These are phyloP conservation scores for Serendipita vermifera DNA, from an alignment of 768 basidiomycete genomes.

Conservation along the genomic window DNA sequence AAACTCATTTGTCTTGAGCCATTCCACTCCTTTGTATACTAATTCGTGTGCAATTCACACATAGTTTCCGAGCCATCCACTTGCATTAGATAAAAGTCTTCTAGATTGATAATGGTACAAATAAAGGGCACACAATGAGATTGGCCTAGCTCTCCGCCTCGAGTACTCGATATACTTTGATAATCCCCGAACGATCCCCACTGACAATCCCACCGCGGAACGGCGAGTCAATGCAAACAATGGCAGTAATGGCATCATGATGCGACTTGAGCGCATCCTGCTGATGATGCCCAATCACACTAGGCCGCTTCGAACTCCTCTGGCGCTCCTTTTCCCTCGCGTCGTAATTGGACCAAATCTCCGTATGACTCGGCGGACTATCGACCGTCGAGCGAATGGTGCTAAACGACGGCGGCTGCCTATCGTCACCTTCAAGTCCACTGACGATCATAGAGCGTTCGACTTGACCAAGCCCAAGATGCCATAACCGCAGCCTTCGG, in stretches of 20 bases:
- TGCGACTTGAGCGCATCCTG: slow-evolving; percentile 76
- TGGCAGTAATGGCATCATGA: slow-evolving; percentile 76
- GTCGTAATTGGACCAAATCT: slow-evolving; percentile 12
- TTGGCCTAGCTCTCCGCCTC: too few species aligned
- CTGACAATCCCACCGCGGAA: slow-evolving; percentile 89
- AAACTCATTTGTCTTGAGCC: too few species aligned
- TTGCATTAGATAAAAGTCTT: too few species aligned
- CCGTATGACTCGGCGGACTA: slow-evolving; percentile 37
- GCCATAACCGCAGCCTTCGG: slow-evolving; percentile 77
- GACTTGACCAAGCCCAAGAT: slow-evolving; percentile 42
- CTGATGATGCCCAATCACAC: slow-evolving; percentile 67
- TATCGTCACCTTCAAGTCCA: slow-evolving; percentile 61
- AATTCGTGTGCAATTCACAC: too few species aligned
- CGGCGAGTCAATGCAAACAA: slow-evolving; percentile 81
- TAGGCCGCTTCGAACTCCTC: slow-evolving; percentile 36
- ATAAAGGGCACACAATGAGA: too few species aligned
- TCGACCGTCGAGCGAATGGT: slow-evolving; percentile 29
- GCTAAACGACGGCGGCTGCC: slow-evolving; percentile 53
- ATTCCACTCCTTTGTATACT: too few species aligned
- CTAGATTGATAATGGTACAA: too few species aligned
- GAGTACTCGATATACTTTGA: slow-evolving; percentile 57
- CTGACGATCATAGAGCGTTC: slow-evolving; percentile 69
- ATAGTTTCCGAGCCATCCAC: too few species aligned
- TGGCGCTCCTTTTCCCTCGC: slow-evolving; percentile 13
- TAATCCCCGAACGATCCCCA: slow-evolving; percentile 75